These are phyloP conservation scores for Chrysosporium queenslandicum DNA, from an alignment of 2,329 filamentous ascomycete species.

Conservation along the genomic window DNA sequence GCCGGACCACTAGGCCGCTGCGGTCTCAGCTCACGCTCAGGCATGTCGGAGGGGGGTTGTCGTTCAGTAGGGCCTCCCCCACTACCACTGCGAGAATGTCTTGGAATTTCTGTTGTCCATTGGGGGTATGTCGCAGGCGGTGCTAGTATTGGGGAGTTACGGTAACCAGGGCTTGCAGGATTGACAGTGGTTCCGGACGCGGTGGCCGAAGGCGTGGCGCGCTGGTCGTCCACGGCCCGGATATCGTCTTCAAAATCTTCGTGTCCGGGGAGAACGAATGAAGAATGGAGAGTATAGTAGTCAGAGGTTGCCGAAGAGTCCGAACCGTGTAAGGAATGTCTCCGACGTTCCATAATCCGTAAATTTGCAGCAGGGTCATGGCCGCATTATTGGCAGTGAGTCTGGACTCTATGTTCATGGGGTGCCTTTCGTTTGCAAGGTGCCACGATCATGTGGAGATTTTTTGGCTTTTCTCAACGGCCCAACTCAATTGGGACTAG, in stretches of 20 bases:
- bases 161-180: not conserved
- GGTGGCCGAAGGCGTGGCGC: not conserved
- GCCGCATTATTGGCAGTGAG: slow-evolving; percentile 8
- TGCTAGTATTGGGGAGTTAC: not conserved
- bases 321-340: slow-evolving; percentile 9
- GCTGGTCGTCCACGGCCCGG: not conserved
- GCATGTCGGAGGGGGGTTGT: slow-evolving; percentile 24
- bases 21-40: slow-evolving; percentile 38
- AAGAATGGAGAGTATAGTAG: slow-evolving; percentile 7
- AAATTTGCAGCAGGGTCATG: slow-evolving; percentile 10
- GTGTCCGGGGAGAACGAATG: slow-evolving; percentile 8
- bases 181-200: not conserved
- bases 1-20: slow-evolving; percentile 60
- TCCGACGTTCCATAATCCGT: slow-evolving; percentile 11
- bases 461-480: not conserved
- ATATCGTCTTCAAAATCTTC: slow-evolving; percentile 9
- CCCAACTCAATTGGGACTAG: slow-evolving; percentile 8
- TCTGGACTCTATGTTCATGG: slow-evolving; percentile 9
- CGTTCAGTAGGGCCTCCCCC: slow-evolving; percentile 33
- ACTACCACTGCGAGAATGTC: slow-evolving; percentile 37
- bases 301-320: slow-evolving; percentile 4
- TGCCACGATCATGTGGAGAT: slow-evolving; percentile 11
- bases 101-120: slow-evolving; percentile 14
- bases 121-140: slow-evolving; percentile 13
- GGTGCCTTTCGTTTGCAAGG: slow-evolving; percentile 6